Conservation (phyloP, 2,329 filamentous ascomycete species). For the Colletotrichum sidae region DNA sequence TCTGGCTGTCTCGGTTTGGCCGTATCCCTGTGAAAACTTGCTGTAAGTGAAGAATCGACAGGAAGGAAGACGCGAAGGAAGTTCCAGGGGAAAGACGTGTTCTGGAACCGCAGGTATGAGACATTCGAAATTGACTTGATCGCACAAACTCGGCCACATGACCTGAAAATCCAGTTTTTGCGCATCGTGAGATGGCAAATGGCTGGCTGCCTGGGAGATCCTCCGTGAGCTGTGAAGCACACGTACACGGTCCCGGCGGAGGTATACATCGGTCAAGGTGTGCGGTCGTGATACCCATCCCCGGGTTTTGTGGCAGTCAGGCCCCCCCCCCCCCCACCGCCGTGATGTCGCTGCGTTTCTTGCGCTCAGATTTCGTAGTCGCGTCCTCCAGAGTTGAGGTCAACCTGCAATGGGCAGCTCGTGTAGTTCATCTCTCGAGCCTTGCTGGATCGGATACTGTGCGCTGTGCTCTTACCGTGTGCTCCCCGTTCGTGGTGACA, state of each 20-base stretch:
- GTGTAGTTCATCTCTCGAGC: not conserved
- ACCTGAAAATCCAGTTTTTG: slow-evolving; percentile 17
- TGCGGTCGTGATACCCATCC: slow-evolving; percentile 4
- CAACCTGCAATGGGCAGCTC: not conserved
- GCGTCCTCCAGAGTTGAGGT: slow-evolving; percentile 20
- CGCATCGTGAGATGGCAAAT: not conserved
- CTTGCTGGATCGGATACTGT: not conserved
- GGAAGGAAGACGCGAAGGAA: slow-evolving; percentile 18
- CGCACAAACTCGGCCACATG: slow-evolving; percentile 32
- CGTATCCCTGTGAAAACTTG: not conserved
- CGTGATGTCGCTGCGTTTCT: not conserved
- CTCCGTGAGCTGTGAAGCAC: not conserved
- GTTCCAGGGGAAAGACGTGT: not conserved
- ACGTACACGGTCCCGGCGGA: not conserved
- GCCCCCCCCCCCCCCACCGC: not conserved
- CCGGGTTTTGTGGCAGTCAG: slow-evolving; percentile 3
- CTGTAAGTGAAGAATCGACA: not conserved
- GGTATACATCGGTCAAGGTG: not conserved
- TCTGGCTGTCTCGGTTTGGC: slow-evolving; percentile 9
- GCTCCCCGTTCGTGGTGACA: not conserved
- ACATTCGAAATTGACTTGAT: slow-evolving; percentile 10
- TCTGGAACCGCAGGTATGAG: not conserved
- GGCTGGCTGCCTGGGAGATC: too few relatives aligned
- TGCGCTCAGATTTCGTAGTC: not conserved
- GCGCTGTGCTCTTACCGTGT: not conserved